Conservation (phyloP, 2,329 filamentous ascomycete species). For the Neonectria faginata region DNA sequence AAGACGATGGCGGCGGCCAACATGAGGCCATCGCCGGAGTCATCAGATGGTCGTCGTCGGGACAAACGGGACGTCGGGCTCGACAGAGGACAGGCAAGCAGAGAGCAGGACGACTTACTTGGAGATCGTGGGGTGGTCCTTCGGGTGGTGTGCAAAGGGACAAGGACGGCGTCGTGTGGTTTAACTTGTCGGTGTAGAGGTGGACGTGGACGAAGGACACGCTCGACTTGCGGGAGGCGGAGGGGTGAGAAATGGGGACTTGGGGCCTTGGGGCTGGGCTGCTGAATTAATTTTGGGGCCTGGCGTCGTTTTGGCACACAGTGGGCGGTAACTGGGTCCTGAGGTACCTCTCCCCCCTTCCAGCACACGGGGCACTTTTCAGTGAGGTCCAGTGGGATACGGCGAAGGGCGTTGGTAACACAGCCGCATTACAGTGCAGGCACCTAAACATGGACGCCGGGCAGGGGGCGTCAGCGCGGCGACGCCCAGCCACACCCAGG, state of each 20-base stretch:
- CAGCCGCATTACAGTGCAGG: not conserved
- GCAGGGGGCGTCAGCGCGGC: not conserved
- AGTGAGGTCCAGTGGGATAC: not conserved
- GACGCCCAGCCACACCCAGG: constrained; percentile 8
- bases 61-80: constrained; percentile 1
- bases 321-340: constrained; percentile 1
- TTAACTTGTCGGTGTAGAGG: constrained; percentile 49
- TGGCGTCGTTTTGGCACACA: constrained; percentile 32
- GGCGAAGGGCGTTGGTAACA: not conserved
- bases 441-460: not conserved
- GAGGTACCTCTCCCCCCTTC: not conserved
- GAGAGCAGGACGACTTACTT: constrained; percentile 42
- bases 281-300: constrained; percentile 43
- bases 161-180: constrained; percentile 47
- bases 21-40: constrained; percentile 41
- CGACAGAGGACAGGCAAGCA: constrained; percentile 14
- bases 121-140: constrained; percentile 46
- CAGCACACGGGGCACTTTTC: not conserved
- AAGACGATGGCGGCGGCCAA: constrained; percentile 25
- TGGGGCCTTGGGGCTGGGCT: constrained; percentile 35
- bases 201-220: constrained; percentile 39
- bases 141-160: constrained; percentile 46
- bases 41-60: constrained; percentile 4
- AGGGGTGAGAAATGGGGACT: constrained; percentile 42
- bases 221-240: constrained; percentile 36